A percentile compares a stretch with the other conserved stretches of the same genome.
Evolutionary conservation across 345 rosid species (phyloP).

Genomic region (Eucalyptus shirleyi): DNA sequence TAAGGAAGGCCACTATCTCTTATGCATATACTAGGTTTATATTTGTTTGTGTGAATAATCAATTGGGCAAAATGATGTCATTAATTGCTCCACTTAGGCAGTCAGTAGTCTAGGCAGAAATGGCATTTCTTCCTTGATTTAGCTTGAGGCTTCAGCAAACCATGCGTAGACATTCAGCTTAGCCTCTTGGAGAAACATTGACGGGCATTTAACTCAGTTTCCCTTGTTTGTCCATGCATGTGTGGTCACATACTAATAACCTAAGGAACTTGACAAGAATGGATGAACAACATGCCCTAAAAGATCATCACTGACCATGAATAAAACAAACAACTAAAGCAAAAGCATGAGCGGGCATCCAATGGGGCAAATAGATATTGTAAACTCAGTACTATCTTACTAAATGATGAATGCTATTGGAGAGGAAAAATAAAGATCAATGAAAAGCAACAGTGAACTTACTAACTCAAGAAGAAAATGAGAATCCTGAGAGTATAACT

Average conservation of each 20-base stretch:
- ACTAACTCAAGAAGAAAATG: no score
- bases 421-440: background rate
- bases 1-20: background rate
- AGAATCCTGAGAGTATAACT: no score
- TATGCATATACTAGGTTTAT: background rate
- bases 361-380: background rate
- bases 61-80: background rate
- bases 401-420: background rate
- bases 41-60: background rate
- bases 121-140: background rate
- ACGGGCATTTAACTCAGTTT: background rate
- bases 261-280: background rate
- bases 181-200: background rate
- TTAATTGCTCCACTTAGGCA: background rate
- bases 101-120: background rate
- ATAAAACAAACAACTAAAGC: background rate
- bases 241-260: background rate
- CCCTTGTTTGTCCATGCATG: background rate
- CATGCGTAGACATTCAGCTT: background rate
- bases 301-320: background rate
- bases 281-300: background rate
- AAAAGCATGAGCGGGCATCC: background rate
- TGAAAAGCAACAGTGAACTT: no score
- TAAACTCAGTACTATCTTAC: background rate
- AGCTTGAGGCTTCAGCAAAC: background rate